These are phyloP conservation scores for Vanilla planifolia DNA, from an alignment of 106 monocot species.

Conservation along the genomic window DNA sequence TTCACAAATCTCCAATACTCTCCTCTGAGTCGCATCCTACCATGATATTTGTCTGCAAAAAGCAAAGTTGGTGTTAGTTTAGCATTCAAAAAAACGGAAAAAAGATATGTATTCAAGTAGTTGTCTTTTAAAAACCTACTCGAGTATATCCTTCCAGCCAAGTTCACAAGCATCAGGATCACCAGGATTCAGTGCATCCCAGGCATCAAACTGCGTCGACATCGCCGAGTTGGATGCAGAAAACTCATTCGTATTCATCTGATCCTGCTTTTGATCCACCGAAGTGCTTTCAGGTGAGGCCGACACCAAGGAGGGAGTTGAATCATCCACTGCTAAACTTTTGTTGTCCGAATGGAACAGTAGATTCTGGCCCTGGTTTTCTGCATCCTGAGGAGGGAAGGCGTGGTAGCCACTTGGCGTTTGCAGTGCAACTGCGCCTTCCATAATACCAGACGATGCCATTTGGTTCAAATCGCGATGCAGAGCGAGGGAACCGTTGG, in stretches of 20 bases:
- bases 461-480: too few relatives aligned
- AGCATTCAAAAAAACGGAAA: too few relatives aligned
- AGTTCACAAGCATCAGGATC: conserved; percentile 5
- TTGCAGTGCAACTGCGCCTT: background rate
- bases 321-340: too few relatives aligned
- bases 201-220: background rate
- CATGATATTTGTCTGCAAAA: conserved; percentile 5
- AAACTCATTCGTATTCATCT: background rate
- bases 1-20: background rate
- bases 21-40: background rate
- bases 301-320: background rate
- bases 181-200: background rate
- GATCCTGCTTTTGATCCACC: background rate
- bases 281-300: conserved; percentile 3
- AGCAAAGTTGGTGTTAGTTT: too few relatives aligned
- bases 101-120: too few relatives aligned
- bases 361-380: background rate
- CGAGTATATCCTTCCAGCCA: conserved; percentile 3
- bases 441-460: too few relatives aligned
- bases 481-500: background rate
- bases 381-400: background rate
- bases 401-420: background rate
- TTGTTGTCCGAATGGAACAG: background rate
- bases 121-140: background rate
- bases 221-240: background rate